Evolutionary conservation across 192 early-diverging fungal species (phyloP).

Genomic region (Funneliformis geosporum): DNA sequence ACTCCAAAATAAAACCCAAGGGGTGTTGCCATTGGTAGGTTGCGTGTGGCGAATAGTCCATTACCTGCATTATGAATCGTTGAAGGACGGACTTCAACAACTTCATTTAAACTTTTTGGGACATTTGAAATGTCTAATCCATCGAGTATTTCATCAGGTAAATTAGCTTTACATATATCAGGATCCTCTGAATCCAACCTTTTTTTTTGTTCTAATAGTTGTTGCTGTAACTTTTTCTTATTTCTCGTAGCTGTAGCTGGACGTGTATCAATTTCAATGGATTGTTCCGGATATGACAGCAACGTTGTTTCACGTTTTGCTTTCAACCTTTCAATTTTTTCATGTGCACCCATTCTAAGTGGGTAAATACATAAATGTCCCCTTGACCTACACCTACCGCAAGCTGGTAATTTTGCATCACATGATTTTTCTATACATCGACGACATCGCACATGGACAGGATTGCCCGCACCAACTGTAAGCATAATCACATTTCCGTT

Average conservation of each 20-base stretch:
- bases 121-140: constrained; percentile 55
- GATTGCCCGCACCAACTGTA: constrained; percentile 30
- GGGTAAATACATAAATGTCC: constrained; percentile 29
- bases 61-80: constrained; percentile 70
- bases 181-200: background rate
- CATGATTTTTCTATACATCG: constrained; percentile 25
- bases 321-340: constrained; percentile 16
- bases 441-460: constrained; percentile 16
- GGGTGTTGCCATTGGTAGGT: constrained; percentile 70
- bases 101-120: constrained; percentile 57
- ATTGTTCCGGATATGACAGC: background rate
- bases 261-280: background rate
- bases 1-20: constrained; percentile 96
- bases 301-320: background rate
- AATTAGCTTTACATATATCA: background rate
- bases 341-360: background rate
- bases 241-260: background rate
- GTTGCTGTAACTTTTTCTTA: background rate
- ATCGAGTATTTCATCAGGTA: constrained; percentile 38
- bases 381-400: constrained; percentile 24
- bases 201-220: constrained; percentile 1
- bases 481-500: constrained; percentile 7
- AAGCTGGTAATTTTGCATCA: constrained; percentile 30
- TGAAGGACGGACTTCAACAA: constrained; percentile 65
- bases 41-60: constrained; percentile 72